These are phyloP conservation scores for Hemileccinum impolitum DNA, from an alignment of 768 basidiomycete genomes.

Conservation along the genomic window DNA sequence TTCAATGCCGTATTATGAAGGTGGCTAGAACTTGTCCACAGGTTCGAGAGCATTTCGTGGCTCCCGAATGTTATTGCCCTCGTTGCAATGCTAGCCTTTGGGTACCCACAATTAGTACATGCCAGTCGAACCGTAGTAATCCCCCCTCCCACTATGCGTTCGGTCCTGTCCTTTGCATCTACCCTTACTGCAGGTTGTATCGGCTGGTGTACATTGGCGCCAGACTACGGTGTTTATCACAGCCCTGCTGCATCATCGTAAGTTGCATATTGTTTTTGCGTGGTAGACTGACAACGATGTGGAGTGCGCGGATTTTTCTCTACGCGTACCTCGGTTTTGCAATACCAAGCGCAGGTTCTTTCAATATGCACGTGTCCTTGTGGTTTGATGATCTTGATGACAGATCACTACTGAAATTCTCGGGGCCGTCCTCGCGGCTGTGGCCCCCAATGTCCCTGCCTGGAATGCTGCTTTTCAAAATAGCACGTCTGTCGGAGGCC, in stretches of 20 bases:
- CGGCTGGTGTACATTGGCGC: conserved; percentile 41
- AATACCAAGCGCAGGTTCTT: conserved; percentile 36
- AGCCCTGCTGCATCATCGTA: conserved; percentile 60
- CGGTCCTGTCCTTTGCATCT: conserved; percentile 43
- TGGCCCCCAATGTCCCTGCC: conserved; percentile 34
- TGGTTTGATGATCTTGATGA: not conserved
- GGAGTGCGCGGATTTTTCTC: conserved; percentile 37
- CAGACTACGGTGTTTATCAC: conserved; percentile 51
- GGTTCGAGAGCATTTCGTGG: conserved; percentile 79
- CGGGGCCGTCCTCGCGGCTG: conserved; percentile 45
- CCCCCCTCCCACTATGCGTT: conserved; percentile 31
- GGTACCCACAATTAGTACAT: conserved; percentile 60
- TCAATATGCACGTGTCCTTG: not conserved
- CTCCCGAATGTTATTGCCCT: conserved; percentile 71
- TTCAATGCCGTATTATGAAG: not conserved
- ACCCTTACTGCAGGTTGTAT: conserved; percentile 43
- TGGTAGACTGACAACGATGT: not conserved
- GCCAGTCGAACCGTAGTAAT: conserved; percentile 37
- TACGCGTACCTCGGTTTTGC: conserved; percentile 48
- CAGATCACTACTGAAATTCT: conserved; percentile 41
- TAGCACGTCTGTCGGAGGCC: conserved; percentile 42
- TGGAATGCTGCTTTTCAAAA: conserved; percentile 41
- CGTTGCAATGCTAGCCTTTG: conserved; percentile 63
- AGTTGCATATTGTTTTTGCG: conserved; percentile 4
- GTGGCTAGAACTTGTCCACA: conserved; percentile 13